These are phyloP conservation scores for Podospora comata DNA, from an alignment of 495 filamentous ascomycete species.

Conservation along the genomic window DNA sequence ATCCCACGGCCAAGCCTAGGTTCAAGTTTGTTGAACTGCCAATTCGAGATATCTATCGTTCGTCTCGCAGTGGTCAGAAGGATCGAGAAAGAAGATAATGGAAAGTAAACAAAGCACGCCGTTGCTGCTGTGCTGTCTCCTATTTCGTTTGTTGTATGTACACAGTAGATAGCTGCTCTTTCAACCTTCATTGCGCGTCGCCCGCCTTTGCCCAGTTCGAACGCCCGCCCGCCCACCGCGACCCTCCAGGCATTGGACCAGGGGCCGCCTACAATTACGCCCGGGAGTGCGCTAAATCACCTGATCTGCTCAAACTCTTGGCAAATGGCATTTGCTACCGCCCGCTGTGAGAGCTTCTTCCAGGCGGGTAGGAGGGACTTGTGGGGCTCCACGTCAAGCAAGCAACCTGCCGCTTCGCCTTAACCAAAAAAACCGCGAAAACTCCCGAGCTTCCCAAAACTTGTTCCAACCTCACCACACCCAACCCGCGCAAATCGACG, in stretches of 20 bases:
- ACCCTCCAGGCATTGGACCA: neutral
- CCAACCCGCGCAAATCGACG: slow-evolving; percentile 30
- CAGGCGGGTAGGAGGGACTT: neutral
- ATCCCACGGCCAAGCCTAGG: slow-evolving; percentile 30
- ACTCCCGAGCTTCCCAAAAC: slow-evolving; percentile 35
- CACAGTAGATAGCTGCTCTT: neutral
- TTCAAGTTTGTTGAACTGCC: neutral
- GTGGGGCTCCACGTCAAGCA: neutral
- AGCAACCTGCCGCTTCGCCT: neutral
- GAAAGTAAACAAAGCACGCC: neutral
- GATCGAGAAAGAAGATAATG: neutral
- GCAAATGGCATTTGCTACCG: neutral
- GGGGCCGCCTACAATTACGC: slow-evolving; percentile 27
- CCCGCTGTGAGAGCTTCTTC: neutral
- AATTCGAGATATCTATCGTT: neutral
- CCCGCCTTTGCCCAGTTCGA: neutral
- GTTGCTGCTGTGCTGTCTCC: neutral
- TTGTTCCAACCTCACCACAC: slow-evolving; percentile 24
- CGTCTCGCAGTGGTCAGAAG: neutral
- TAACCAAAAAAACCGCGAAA: slow-evolving; percentile 32
- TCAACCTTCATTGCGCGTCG: slow-evolving; percentile 19
- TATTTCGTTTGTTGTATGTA: neutral
- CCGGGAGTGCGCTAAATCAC: slow-evolving; percentile 18
- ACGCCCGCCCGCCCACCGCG: neutral
- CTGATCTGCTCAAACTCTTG: slow-evolving; percentile 17